Evolutionary conservation across 768 basidiomycete species (phyloP).

Genomic region (Trametes maxima): DNA sequence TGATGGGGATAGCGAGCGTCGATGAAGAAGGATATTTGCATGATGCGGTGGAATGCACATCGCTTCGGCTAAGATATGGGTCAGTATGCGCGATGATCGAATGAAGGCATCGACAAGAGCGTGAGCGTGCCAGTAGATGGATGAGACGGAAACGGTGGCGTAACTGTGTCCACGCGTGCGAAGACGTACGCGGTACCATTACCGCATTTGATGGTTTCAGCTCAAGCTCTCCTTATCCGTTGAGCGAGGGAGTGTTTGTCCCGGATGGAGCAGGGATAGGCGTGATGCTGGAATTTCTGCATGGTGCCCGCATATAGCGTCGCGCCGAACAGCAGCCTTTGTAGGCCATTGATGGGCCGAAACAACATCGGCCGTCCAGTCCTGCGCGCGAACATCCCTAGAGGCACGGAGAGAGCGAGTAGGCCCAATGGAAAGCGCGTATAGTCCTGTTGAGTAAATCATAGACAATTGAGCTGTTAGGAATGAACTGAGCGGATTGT

Average conservation of each 20-base stretch:
- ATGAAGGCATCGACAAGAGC: too few species aligned
- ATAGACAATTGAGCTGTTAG: neutral
- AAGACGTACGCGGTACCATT: too few species aligned
- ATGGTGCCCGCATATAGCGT: neutral
- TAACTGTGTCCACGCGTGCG: too few species aligned
- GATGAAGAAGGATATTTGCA: too few species aligned
- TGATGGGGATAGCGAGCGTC: too few species aligned
- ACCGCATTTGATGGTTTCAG: too few species aligned
- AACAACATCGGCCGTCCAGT: neutral
- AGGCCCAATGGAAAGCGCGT: neutral
- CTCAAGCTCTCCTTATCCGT: too few species aligned
- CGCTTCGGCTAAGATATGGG: too few species aligned
- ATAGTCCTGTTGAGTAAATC: neutral
- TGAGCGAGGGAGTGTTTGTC: neutral
- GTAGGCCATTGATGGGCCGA: neutral
- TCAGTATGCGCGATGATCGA: too few species aligned
- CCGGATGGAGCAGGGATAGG: neutral
- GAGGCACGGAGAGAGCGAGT: neutral
- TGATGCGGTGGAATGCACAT: too few species aligned
- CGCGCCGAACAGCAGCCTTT: slow-evolving; percentile 1
- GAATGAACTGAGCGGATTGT: neutral
- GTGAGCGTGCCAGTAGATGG: too few species aligned
- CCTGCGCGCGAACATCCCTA: slow-evolving; percentile 8
- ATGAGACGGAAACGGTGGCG: too few species aligned
- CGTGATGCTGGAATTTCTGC: neutral